Percentiles rank a stretch among this genome's conserved stretches.
Evolutionary conservation across 805 yeast genomes (phyloP).

Genomic region (Sugiyamaella floridensis): DNA sequence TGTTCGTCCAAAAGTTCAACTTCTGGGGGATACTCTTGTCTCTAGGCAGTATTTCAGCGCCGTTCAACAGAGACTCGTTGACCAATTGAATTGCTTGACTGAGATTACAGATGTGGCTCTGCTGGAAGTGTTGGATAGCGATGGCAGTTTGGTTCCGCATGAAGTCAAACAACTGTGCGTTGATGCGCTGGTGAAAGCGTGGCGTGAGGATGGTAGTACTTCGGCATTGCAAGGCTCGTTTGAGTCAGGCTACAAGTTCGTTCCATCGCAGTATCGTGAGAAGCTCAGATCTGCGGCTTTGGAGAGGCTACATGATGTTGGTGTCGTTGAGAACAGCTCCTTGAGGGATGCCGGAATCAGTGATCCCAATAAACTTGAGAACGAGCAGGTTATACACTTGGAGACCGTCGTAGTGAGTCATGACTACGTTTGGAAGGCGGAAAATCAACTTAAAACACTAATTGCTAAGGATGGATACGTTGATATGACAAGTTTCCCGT

Average conservation of each 20-base stretch:
- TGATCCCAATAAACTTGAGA: neutral
- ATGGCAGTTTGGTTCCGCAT: neutral
- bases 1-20: neutral
- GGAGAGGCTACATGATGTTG: neutral
- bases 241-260: slow-evolving; percentile 3
- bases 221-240: slow-evolving; percentile 1
- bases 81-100: neutral
- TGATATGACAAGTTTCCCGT: slow-evolving; percentile 1
- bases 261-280: slow-evolving; percentile 3
- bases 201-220: neutral
- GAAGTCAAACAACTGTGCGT: neutral
- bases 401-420: slow-evolving; percentile 3
- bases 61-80: neutral
- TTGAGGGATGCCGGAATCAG: slow-evolving; percentile 1
- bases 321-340: neutral
- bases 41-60: neutral
- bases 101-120: neutral
- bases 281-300: neutral
- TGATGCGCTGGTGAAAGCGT: neutral
- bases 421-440: neutral
- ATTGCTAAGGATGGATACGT: slow-evolving; percentile 6
- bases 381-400: neutral
- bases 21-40: neutral
- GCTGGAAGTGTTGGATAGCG: neutral
- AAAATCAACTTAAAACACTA: neutral